Evolutionary conservation across 345 rosid genomes (phyloP).

Genomic region (Laguncularia racemosa): DNA sequence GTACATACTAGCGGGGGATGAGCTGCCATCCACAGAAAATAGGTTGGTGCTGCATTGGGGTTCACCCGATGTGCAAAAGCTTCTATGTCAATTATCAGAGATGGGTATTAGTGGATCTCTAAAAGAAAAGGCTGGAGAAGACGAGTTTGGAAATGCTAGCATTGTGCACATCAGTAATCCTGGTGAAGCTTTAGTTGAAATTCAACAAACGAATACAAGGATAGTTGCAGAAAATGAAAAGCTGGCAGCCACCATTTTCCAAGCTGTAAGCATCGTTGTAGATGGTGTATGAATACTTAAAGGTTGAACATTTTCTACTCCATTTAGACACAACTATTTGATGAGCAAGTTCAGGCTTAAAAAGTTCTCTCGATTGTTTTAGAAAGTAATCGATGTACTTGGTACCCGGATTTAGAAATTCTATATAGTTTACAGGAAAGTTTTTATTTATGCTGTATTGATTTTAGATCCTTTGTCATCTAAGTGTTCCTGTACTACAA

Average conservation of each 20-base stretch:
- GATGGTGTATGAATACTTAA: slow-evolving; percentile 30
- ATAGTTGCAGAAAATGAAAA: slow-evolving; percentile 36
- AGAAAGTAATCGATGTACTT: too few relatives aligned
- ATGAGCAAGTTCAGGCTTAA: too few relatives aligned
- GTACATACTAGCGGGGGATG: slow-evolving; percentile 27
- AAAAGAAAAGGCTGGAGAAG: slow-evolving; percentile 16
- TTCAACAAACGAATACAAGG: slow-evolving; percentile 28
- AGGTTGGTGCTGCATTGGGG: slow-evolving; percentile 41
- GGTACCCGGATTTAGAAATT: too few relatives aligned
- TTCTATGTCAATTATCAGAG: slow-evolving; percentile 34
- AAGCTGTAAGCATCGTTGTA: slow-evolving; percentile 35
- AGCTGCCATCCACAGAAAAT: slow-evolving; percentile 16
- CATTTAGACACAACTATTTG: too few relatives aligned
- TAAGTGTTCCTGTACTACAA: too few relatives aligned
- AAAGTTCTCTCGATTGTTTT: too few relatives aligned
- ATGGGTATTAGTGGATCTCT: slow-evolving; percentile 44
- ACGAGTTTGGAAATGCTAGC: slow-evolving; percentile 17
- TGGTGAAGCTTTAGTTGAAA: slow-evolving; percentile 35
- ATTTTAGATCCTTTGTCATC: too few relatives aligned
- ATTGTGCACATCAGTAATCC: slow-evolving; percentile 34
- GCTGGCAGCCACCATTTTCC: slow-evolving; percentile 33
- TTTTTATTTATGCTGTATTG: too few relatives aligned
- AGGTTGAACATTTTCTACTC: too few relatives aligned
- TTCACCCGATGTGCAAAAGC: slow-evolving; percentile 36
- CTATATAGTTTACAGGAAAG: too few relatives aligned